Evolutionary conservation across 352 stramenopile genomes (phyloP).

Genomic region (Phytopythium ostracodes): DNA sequence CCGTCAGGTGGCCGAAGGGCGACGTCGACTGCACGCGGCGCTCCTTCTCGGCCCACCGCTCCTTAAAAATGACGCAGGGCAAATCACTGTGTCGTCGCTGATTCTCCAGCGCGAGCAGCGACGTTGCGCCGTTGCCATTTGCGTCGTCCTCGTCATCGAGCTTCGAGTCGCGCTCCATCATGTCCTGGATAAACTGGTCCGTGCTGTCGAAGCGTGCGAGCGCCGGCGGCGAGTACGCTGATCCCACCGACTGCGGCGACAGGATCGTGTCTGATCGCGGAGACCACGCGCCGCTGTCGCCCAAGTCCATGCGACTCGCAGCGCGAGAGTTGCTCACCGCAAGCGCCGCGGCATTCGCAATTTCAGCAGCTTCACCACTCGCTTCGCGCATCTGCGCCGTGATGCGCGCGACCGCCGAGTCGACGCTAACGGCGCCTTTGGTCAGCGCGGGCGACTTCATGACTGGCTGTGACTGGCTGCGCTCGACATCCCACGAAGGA

Average conservation of each 20-base stretch:
- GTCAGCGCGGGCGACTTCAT: slow-evolving; percentile 23
- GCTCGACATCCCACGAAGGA: slow-evolving; percentile 14
- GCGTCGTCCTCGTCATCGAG: slow-evolving; percentile 51
- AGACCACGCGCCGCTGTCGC: slow-evolving; percentile 41
- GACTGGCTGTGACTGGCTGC: slow-evolving; percentile 37
- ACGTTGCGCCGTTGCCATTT: slow-evolving; percentile 13
- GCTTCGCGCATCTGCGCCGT: not conserved
- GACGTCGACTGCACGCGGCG: slow-evolving; percentile 86
- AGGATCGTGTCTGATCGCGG: slow-evolving; percentile 53
- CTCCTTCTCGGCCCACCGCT: slow-evolving; percentile 94
- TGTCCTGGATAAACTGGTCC: slow-evolving; percentile 60
- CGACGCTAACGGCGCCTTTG: slow-evolving; percentile 43
- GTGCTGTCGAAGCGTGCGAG: slow-evolving; percentile 74
- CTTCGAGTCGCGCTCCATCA: slow-evolving; percentile 73
- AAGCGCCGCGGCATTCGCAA: not conserved
- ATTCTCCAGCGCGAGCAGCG: not conserved
- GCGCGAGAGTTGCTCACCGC: not conserved
- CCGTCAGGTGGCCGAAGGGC: slow-evolving; percentile 73
- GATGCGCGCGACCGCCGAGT: slow-evolving; percentile 24
- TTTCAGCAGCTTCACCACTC: not conserved
- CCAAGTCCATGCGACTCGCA: slow-evolving; percentile 13
- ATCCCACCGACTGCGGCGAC: slow-evolving; percentile 55
- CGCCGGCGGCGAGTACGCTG: slow-evolving; percentile 46
- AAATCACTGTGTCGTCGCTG: slow-evolving; percentile 20
- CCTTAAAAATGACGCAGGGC: slow-evolving; percentile 89